Conservation (phyloP, 768 basidiomycete genomes). For the Tylopilus intermedius region DNA sequence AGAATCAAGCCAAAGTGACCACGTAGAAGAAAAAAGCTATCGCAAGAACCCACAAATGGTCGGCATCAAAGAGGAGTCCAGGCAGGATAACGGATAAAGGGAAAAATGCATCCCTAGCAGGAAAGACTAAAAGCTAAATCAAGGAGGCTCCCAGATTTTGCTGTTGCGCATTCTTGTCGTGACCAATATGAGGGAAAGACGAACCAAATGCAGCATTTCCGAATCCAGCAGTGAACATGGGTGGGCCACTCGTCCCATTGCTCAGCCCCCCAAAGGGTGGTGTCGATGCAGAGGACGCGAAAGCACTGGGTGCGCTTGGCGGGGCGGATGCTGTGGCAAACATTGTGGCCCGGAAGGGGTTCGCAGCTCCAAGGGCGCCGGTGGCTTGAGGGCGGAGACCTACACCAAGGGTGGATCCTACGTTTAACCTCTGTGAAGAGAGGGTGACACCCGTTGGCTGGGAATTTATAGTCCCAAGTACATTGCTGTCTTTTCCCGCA, state of each 20-base stretch:
- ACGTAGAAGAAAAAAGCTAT: not conserved
- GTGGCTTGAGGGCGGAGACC: slow-evolving; percentile 58
- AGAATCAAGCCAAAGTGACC: slow-evolving; percentile 12
- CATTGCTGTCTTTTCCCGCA: slow-evolving; percentile 16
- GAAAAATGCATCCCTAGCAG: slow-evolving; percentile 7
- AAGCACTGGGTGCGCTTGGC: slow-evolving; percentile 3
- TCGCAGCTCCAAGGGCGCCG: slow-evolving; percentile 45
- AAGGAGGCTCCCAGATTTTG: slow-evolving; percentile 44
- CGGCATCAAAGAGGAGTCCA: not conserved
- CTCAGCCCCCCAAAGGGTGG: slow-evolving; percentile 23
- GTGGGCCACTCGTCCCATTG: slow-evolving; percentile 1
- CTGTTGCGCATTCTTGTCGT: slow-evolving; percentile 30
- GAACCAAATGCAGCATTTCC: slow-evolving; percentile 22
- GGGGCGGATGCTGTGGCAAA: slow-evolving; percentile 33
- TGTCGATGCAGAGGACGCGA: slow-evolving; percentile 23
- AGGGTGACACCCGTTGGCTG: slow-evolving; percentile 31
- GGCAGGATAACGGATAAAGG: not conserved
- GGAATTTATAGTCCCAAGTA: slow-evolving; percentile 28
- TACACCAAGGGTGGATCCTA: slow-evolving; percentile 36
- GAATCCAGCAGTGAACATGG: slow-evolving; percentile 13
- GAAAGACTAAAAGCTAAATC: slow-evolving; percentile 33
- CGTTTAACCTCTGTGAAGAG: slow-evolving; percentile 11
- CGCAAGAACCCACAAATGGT: slow-evolving; percentile 1
- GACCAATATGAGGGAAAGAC: slow-evolving; percentile 18
- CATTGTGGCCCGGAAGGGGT: slow-evolving; percentile 68